Conservation (phyloP, 2,329 filamentous ascomycete genomes). For the Fusarium humuli region DNA sequence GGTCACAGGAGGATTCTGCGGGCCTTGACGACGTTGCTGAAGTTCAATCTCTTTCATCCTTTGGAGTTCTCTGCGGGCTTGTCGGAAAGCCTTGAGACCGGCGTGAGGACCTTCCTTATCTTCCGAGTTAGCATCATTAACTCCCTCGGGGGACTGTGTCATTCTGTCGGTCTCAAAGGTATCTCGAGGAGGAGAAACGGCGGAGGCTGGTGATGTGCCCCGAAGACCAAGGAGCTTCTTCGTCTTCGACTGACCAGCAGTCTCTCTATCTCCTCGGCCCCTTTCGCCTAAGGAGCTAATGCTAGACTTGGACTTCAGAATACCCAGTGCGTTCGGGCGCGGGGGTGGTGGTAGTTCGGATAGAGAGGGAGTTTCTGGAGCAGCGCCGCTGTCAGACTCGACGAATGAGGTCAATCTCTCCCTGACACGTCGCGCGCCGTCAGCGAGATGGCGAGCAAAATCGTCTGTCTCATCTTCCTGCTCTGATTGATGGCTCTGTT, state of each 20-base stretch:
- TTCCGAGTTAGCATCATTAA: conserved; percentile 37
- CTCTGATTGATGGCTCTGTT: conserved; percentile 59
- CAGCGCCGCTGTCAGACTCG: conserved; percentile 66
- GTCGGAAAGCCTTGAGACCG: conserved; percentile 67
- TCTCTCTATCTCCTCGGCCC: conserved; percentile 55
- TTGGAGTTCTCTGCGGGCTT: conserved; percentile 68
- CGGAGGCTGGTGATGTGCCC: conserved; percentile 56
- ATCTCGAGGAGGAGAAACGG: conserved; percentile 55
- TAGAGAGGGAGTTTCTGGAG: conserved; percentile 41
- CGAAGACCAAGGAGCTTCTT: conserved; percentile 72
- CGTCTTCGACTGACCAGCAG: conserved; percentile 61
- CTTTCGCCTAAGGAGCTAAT: conserved; percentile 71
- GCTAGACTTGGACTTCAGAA: conserved; percentile 75
- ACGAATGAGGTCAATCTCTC: conserved; percentile 78
- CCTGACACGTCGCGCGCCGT: conserved; percentile 76
- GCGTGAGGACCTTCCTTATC: conserved; percentile 59
- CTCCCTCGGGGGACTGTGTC: conserved; percentile 34
- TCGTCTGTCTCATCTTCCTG: conserved; percentile 67
- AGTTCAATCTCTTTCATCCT: conserved; percentile 66
- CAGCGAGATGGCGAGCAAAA: conserved; percentile 78
- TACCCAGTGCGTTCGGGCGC: conserved; percentile 69
- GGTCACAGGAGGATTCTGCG: conserved; percentile 15
- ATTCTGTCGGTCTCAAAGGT: conserved; percentile 39
- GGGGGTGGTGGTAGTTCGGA: conserved; percentile 57
- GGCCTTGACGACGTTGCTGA: conserved; percentile 55